Conservation (phyloP, 768 basidiomycete genomes). For the Cystofilobasidium bisporidii region DNA sequence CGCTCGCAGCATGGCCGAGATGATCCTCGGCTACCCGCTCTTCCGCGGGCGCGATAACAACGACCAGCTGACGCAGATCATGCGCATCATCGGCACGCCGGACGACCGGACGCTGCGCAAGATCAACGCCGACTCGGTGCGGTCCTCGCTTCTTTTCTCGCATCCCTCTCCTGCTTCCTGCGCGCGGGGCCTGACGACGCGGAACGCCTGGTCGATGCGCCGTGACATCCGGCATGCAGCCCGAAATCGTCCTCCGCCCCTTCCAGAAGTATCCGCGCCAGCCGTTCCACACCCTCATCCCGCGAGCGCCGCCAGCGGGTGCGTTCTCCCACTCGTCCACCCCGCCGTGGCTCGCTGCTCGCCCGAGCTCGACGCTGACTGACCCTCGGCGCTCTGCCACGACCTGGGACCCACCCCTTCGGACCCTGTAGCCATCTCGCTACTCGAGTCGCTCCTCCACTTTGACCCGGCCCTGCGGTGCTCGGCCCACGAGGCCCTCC, state of each 20-base stretch:
- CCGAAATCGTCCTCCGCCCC: conserved; percentile 70
- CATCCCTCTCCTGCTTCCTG: conserved; percentile 2
- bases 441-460: conserved; percentile 86
- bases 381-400: background rate
- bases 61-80: conserved; percentile 94
- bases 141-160: conserved; percentile 36
- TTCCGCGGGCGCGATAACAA: conserved; percentile 96
- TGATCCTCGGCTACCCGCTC: conserved; percentile 94
- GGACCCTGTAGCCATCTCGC: conserved; percentile 60
- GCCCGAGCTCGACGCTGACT: background rate
- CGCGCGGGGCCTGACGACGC: too few relatives aligned
- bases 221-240: too few relatives aligned
- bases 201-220: too few relatives aligned
- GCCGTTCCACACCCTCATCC: conserved; percentile 66
- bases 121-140: conserved; percentile 78
- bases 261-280: conserved; percentile 81
- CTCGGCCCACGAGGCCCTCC: conserved; percentile 80
- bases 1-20: conserved; percentile 67
- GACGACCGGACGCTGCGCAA: conserved; percentile 77
- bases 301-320: conserved; percentile 80
- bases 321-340: conserved; percentile 16
- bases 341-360: background rate
- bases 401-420: background rate
- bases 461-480: conserved; percentile 90
- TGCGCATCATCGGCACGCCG: conserved; percentile 93